Evolutionary conservation across 768 basidiomycete species (phyloP).

Genomic region (Rubroboletus pulcherrimus): DNA sequence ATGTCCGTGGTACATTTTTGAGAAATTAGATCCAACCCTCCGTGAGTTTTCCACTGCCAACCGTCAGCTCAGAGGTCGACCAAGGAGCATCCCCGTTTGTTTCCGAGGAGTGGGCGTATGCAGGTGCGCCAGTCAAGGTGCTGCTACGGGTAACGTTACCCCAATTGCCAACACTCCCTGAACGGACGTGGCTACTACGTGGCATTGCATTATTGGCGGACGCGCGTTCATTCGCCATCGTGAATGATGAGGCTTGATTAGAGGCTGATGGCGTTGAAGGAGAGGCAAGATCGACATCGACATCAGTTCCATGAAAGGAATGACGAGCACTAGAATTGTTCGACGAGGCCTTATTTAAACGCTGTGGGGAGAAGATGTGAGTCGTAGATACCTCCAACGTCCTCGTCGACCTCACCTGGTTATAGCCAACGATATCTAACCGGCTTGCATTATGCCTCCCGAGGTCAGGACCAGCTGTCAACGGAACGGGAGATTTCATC

Average conservation of each 20-base stretch:
- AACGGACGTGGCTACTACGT: conserved; percentile 65
- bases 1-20: conserved; percentile 5
- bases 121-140: conserved; percentile 44
- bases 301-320: conserved; percentile 72
- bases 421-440: conserved; percentile 69
- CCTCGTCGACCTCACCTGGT: conserved; percentile 46
- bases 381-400: conserved; percentile 3
- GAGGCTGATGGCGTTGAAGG: conserved; percentile 51
- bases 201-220: conserved; percentile 30
- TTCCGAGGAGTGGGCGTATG: conserved; percentile 55
- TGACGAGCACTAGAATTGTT: conserved; percentile 56
- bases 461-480: conserved; percentile 82
- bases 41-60: conserved; percentile 49
- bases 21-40: conserved; percentile 44
- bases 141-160: conserved; percentile 55
- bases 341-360: conserved; percentile 46
- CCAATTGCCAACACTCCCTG: conserved; percentile 83
- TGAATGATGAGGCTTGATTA: conserved; percentile 40
- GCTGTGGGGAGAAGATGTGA: conserved; percentile 32
- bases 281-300: conserved; percentile 54
- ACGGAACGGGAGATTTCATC: conserved; percentile 70
- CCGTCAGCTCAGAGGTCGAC: conserved; percentile 50
- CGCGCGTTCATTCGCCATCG: conserved; percentile 38
- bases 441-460: conserved; percentile 72
- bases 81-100: conserved; percentile 54